Evolutionary conservation across 306 rosid species (phyloP).

Genomic region (Mucuna pruriens): DNA sequence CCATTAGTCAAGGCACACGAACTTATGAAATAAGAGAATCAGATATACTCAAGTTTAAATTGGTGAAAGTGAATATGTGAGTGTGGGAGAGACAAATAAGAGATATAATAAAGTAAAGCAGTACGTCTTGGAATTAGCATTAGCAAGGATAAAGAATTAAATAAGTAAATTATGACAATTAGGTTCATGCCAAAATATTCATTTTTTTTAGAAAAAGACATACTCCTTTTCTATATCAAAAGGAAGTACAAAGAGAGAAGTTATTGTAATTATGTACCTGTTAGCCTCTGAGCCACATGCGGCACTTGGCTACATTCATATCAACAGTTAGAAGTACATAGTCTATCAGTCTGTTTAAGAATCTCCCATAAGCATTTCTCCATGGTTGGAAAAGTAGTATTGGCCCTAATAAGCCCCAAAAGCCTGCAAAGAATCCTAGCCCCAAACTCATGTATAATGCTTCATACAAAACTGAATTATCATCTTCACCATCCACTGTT

Average conservation of each 20-base stretch:
- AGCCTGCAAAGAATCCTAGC: constrained; percentile 2
- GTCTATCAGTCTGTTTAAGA: too few species aligned
- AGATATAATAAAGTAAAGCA: not conserved
- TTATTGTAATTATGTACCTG: too few species aligned
- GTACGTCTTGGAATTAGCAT: not conserved
- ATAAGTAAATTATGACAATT: not conserved
- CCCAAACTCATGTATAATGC: constrained; percentile 32
- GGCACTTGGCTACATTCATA: too few species aligned
- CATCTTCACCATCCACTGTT: not conserved
- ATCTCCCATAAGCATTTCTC: too few species aligned
- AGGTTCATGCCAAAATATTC: too few species aligned
- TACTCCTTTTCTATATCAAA: too few species aligned
- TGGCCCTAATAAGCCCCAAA: constrained; percentile 14
- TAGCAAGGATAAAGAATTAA: not conserved
- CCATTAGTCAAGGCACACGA: not conserved
- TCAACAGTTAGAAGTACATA: too few species aligned
- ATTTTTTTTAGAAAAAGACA: too few species aligned
- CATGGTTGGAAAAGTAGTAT: too few species aligned
- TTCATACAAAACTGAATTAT: not conserved
- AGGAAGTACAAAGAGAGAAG: too few species aligned
- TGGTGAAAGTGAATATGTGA: not conserved
- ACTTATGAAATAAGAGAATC: not conserved
- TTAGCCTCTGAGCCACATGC: too few species aligned
- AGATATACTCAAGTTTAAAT: not conserved
- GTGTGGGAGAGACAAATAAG: not conserved